Conservation (phyloP, 192 early-diverging fungal genomes). For the Powellomyces hirtus region DNA sequence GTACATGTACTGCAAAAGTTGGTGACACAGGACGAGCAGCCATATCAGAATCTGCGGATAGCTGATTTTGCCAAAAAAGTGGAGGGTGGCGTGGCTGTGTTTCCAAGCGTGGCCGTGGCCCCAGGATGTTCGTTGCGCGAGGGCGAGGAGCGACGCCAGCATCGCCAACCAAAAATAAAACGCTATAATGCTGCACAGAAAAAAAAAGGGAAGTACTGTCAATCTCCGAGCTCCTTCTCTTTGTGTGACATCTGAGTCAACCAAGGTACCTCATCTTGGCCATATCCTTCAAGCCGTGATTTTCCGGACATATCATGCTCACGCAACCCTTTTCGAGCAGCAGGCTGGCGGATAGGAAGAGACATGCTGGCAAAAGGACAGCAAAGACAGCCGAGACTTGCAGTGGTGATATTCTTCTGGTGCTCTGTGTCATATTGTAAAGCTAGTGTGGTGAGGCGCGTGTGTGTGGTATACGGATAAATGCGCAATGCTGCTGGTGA, state of each 20-base stretch:
- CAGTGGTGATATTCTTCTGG: too few species aligned
- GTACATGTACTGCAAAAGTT: slow-evolving; percentile 1
- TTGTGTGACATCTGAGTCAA: too few species aligned
- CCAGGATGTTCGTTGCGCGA: slow-evolving; percentile 7
- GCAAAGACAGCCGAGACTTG: background rate
- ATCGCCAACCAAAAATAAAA: slow-evolving; percentile 17
- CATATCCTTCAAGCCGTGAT: background rate
- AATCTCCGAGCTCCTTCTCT: too few species aligned
- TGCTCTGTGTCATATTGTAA: too few species aligned
- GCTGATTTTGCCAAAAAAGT: background rate
- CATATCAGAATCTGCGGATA: slow-evolving; percentile 11
- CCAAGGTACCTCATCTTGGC: background rate
- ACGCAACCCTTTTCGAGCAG: background rate
- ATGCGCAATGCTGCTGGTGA: too few species aligned
- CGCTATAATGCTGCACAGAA: background rate
- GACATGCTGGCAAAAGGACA: background rate
- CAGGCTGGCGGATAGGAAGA: background rate
- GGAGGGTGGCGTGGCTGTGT: background rate
- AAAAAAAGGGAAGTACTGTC: background rate
- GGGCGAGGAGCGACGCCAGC: background rate
- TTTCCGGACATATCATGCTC: background rate
- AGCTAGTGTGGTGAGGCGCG: too few species aligned
- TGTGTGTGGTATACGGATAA: too few species aligned
- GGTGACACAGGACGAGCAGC: slow-evolving; percentile 5
- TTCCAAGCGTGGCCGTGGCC: slow-evolving; percentile 9